Evolutionary conservation across 305 asterid genomes (phyloP), one percentile per base, ranked within the genome.

Genomic region (Ilex paraguariensis): DNA sequence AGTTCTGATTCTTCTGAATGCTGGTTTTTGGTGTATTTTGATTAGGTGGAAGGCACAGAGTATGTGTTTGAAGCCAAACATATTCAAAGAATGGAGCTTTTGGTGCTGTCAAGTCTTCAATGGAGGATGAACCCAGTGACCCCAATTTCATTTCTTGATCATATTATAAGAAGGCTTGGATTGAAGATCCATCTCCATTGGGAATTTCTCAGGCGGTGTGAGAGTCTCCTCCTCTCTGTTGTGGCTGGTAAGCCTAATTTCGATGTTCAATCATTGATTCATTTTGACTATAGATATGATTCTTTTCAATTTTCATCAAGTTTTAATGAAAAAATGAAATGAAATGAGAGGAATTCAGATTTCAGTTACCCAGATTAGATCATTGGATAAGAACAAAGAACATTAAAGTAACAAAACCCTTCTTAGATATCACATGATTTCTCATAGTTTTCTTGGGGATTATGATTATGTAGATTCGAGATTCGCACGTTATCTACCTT

Each of bases 91-190:
- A 90, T 83, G 97, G 97, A 90, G 84, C 80, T 90, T 16, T 64
- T 87, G 66, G 78, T 90, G 59, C 83, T 90, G 13, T 79, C 87
- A 10, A 63, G 82, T 2, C 78, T 90, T 0, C 72, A 85, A 61
- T 90, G 97, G 95, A 82, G 79, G 77, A 87, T 90, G 97, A 85
- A 90, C 82, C 77, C 88, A 8, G 89, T 90, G 61, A 90, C 97
- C 0, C 95, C 95, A 45, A 51, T 83, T 33, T 87, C 92, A n/a
- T 87, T 83, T 64, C 63, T 90, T 63, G 84, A 87, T 80, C 85
- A 87, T 65, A 78, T 83, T 36, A 60, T 84, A 17, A 81, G 91
- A 14, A 80, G 95, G 88, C 79, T 85, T 9, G 90, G 91, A n/a
- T 65, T 86, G 59, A 84, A 81, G 70, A 68, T 59, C 49, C 59